phyloP scores from a whole-genome alignment of 768 basidiomycete species.

The Lactarius deliciosus region DNA sequence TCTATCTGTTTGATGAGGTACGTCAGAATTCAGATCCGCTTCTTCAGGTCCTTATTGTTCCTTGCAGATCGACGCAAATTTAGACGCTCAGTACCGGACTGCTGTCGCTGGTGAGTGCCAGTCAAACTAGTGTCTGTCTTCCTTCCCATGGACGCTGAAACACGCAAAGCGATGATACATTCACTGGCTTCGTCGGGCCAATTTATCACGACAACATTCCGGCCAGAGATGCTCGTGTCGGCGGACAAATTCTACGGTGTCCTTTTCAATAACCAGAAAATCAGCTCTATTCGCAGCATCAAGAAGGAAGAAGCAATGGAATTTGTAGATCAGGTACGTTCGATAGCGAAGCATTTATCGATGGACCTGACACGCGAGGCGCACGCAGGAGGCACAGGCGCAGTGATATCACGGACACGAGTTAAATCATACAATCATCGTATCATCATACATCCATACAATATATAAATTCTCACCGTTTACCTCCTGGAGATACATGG shows the following conservation, averaged over 20 bases:
- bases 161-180: constrained; percentile 80
- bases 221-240: constrained; percentile 93
- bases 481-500: too few relatives aligned
- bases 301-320: constrained; percentile 89
- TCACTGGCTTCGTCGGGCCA: constrained; percentile 84
- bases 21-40: constrained; percentile 6
- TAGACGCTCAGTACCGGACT: constrained; percentile 96
- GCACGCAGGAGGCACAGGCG: constrained; percentile 47
- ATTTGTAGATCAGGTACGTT: constrained; percentile 83
- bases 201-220: constrained; percentile 98
- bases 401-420: constrained; percentile 36
- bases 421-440: not conserved
- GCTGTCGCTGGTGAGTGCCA: constrained; percentile 83
- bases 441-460: not conserved
- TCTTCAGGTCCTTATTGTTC: not conserved
- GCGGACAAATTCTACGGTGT: constrained; percentile 99
- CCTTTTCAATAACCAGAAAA: constrained; percentile 92
- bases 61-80: constrained; percentile 87
- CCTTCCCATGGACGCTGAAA: not conserved
- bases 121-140: not conserved
- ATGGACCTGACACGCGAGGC: constrained; percentile 10
- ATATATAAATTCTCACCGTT: too few relatives aligned
- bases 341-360: not conserved
- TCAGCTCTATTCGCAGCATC: constrained; percentile 85
- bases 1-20: constrained; percentile 98